A percentile compares a stretch with the other conserved stretches of the same genome.
Conservation (phyloP, 768 basidiomycete species). For the Phylloporus sp. region DNA sequence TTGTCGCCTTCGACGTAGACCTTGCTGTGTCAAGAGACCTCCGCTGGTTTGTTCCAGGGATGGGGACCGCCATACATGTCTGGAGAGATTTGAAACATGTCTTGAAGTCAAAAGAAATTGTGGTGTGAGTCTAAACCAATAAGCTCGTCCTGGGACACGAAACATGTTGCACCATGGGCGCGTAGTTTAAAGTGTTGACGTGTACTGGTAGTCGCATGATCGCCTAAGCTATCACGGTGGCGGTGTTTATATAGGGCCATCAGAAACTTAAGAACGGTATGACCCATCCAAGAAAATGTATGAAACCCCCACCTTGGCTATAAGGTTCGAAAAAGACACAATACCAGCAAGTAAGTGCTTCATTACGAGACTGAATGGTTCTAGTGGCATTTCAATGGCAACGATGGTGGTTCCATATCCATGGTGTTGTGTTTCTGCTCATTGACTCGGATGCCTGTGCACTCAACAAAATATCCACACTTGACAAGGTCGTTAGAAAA, state of each 20-base stretch:
- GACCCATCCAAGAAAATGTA: no score
- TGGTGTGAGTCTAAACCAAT: background rate
- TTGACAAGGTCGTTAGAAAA: no score
- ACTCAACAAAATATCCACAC: no score
- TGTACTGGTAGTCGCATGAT: background rate
- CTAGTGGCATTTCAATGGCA: no score
- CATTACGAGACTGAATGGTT: no score
- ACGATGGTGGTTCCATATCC: no score
- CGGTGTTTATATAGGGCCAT: slow-evolving; percentile 1
- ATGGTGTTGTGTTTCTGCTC: no score
- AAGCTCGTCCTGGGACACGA: slow-evolving; percentile 30
- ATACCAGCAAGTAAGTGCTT: no score
- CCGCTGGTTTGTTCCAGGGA: slow-evolving; percentile 1
- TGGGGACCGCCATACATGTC: background rate
- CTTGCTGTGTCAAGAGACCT: slow-evolving; percentile 6
- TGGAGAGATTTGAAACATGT: background rate
- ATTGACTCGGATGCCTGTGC: no score
- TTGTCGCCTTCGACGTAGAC: slow-evolving; percentile 3
- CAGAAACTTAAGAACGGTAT: no score
- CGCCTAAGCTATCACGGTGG: background rate
- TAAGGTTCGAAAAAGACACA: no score
- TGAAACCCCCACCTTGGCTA: no score
- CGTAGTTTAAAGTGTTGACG: background rate
- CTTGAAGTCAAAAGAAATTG: background rate
- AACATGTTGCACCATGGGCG: slow-evolving; percentile 50